Evolutionary conservation across 169 alveolate genomes (phyloP).

Genomic region (Eimeria acervulina): DNA sequence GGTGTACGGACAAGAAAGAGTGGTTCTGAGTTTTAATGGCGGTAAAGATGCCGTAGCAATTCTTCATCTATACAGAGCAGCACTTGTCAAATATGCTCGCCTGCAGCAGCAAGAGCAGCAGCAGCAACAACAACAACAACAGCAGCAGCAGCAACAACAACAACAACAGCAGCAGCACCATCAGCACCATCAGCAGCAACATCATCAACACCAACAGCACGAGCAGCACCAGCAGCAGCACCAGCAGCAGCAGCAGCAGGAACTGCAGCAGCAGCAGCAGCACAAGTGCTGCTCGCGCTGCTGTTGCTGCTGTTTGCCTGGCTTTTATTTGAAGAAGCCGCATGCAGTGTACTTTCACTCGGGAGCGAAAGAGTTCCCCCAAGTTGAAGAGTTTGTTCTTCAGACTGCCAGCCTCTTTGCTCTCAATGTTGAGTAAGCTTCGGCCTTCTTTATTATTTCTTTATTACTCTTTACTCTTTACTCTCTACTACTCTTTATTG

Average conservation of each 20-base stretch:
- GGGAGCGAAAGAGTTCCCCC: constrained; percentile 47
- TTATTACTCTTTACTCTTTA: no score
- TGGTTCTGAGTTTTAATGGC: constrained; percentile 65
- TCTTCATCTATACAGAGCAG: constrained; percentile 72
- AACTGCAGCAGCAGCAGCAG: not conserved
- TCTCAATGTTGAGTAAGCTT: constrained; percentile 25
- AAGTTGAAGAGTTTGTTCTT: constrained; percentile 40
- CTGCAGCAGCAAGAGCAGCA: no score
- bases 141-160: not conserved
- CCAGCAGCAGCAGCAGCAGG: not conserved
- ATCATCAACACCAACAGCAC: no score
- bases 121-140: no score
- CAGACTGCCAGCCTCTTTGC: constrained; percentile 22
- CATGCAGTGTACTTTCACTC: constrained; percentile 59
- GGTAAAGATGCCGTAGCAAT: constrained; percentile 78
- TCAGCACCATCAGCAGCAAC: no score
- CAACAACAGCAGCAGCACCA: no score
- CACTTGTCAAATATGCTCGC: no score
- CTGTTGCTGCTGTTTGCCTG: no score
- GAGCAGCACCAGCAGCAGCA: no score
- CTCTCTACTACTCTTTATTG: no score
- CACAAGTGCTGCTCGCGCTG: no score
- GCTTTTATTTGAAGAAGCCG: constrained; percentile 40
- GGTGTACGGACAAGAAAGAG: constrained; percentile 34
- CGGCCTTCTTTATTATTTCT: not conserved